These are phyloP conservation scores for Biscogniauxia marginata DNA, from an alignment of 2,329 filamentous ascomycete species.

Conservation along the genomic window DNA sequence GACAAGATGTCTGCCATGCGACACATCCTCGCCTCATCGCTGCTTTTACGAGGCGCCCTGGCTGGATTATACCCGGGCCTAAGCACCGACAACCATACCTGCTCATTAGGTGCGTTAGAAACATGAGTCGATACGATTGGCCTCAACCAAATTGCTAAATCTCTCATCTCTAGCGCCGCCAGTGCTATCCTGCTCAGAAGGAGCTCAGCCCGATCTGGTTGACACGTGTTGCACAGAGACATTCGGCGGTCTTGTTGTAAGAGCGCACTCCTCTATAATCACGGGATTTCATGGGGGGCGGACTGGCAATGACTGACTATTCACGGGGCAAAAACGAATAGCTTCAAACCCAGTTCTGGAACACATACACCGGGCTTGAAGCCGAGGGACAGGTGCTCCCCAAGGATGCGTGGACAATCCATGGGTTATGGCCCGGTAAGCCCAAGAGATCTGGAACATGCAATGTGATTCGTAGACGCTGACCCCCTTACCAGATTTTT, in stretches of 20 bases:
- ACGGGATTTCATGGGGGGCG: not conserved
- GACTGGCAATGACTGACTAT: constrained; percentile 1
- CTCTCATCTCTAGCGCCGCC: constrained; percentile 26
- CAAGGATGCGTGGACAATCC: constrained; percentile 55
- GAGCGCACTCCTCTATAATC: constrained; percentile 7
- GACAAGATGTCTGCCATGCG: constrained; percentile 17
- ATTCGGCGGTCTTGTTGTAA: constrained; percentile 57
- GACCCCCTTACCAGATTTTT: constrained; percentile 37
- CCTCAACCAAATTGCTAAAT: constrained; percentile 8
- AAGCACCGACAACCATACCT: constrained; percentile 56
- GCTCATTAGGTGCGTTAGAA: constrained; percentile 42
- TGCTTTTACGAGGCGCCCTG: constrained; percentile 29
- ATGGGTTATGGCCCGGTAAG: constrained; percentile 55
- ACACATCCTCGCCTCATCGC: constrained; percentile 26
- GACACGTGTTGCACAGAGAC: constrained; percentile 67
- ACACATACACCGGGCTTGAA: constrained; percentile 61
- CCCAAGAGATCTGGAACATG: not conserved
- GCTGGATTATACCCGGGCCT: constrained; percentile 44
- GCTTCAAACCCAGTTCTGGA: constrained; percentile 64
- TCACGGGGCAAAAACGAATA: constrained; percentile 12
- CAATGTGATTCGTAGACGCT: not conserved
- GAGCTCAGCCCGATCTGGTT: constrained; percentile 43
- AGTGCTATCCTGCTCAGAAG: constrained; percentile 48
- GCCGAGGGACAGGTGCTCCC: constrained; percentile 57
- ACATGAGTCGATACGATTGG: not conserved